phyloP scores from a whole-genome alignment of 352 stramenopile genomes.

The Phytophthora europaea region DNA sequence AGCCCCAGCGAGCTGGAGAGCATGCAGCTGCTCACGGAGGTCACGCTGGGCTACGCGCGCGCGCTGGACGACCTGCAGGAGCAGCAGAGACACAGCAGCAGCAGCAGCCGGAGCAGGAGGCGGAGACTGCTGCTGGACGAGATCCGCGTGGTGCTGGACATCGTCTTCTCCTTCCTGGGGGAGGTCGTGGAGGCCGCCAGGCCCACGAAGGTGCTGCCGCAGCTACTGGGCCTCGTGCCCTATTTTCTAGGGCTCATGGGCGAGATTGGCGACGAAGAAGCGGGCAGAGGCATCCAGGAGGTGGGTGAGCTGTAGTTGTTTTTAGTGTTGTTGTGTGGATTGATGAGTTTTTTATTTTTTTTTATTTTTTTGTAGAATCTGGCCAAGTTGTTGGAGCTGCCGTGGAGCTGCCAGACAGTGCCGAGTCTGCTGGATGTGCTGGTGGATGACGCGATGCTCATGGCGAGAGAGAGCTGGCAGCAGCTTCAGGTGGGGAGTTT shows the following conservation, averaged over 20 bases:
- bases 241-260: constrained; percentile 60
- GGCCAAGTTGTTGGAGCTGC: constrained; percentile 72
- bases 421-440: constrained; percentile 69
- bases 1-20: constrained; percentile 71
- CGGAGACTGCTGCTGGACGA: constrained; percentile 47
- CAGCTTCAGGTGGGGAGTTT: constrained; percentile 56
- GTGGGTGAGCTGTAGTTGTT: background rate
- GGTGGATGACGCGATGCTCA: constrained; percentile 54
- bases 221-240: constrained; percentile 71
- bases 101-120: background rate
- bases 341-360: background rate
- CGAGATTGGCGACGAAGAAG: constrained; percentile 30
- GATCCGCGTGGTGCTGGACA: constrained; percentile 61
- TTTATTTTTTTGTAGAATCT: constrained; percentile 48
- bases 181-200: constrained; percentile 49
- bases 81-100: background rate
- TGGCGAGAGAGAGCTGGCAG: constrained; percentile 58
- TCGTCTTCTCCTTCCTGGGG: constrained; percentile 62
- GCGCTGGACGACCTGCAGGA: constrained; percentile 48
- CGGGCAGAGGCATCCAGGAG: constrained; percentile 1
- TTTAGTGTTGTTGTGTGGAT: background rate
- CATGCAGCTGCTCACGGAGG: constrained; percentile 83
- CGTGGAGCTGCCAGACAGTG: constrained; percentile 65
- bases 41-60: constrained; percentile 72
- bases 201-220: constrained; percentile 55